A percentile compares a stretch with the other conserved stretches of the same genome.
Conservation (phyloP, 2,329 filamentous ascomycete genomes). For the Endocalyx cinctus region DNA sequence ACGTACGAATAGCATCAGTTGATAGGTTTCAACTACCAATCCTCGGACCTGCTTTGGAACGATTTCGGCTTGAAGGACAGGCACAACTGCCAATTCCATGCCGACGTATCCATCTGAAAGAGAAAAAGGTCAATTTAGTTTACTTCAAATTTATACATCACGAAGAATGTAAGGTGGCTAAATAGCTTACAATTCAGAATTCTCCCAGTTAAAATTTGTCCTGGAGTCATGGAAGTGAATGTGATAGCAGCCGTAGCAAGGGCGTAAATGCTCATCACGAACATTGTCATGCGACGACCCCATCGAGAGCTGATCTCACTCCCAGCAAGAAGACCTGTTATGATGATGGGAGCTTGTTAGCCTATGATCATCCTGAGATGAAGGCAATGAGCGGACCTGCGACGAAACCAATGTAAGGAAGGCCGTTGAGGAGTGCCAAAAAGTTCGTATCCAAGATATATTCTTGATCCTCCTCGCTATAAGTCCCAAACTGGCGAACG, state of each 20-base stretch:
- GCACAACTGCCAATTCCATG: slow-evolving; percentile 34
- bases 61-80: slow-evolving; percentile 31
- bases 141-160: no score
- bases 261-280: slow-evolving; percentile 32
- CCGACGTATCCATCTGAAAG: slow-evolving; percentile 27
- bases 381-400: no score
- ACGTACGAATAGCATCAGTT: slow-evolving; percentile 24
- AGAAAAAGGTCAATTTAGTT: no score
- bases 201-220: slow-evolving; percentile 29
- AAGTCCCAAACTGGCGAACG: slow-evolving; percentile 27
- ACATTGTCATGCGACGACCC: slow-evolving; percentile 32
- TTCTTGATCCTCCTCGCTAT: slow-evolving; percentile 20
- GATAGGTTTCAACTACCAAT: slow-evolving; percentile 30
- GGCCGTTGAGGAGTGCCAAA: no score
- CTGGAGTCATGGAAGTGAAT: slow-evolving; percentile 23
- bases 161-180: no score
- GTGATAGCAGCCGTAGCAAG: slow-evolving; percentile 26
- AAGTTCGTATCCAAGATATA: no score
- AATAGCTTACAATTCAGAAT: slow-evolving; percentile 30
- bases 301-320: slow-evolving; percentile 24
- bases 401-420: no score
- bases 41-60: slow-evolving; percentile 25
- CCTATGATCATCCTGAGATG: no score
- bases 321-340: slow-evolving; percentile 27
- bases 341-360: no score